These are phyloP conservation scores for Ramaria sp. DNA, from an alignment of 768 basidiomycete genomes.

Conservation along the genomic window DNA sequence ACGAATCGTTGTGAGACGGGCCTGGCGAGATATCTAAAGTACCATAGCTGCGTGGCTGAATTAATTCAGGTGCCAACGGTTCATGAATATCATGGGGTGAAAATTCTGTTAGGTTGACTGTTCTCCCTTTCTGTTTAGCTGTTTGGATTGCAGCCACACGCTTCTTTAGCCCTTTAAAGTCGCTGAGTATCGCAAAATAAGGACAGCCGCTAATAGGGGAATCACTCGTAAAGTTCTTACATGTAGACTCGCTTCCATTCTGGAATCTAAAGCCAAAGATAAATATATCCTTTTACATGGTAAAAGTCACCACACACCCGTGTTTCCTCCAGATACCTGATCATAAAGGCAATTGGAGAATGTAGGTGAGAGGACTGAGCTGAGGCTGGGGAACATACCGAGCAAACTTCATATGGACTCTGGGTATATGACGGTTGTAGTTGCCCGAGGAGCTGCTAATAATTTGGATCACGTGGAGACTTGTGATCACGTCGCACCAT, in stretches of 20 bases:
- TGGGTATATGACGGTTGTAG: background rate
- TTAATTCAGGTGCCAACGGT: background rate
- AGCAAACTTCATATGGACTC: conserved; percentile 47
- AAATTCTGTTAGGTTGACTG: background rate
- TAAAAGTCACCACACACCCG: conserved; percentile 31
- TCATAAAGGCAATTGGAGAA: background rate
- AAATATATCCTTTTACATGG: background rate
- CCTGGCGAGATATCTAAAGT: background rate
- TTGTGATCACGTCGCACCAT: background rate
- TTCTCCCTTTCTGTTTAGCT: conserved; percentile 10
- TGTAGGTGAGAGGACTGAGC: background rate
- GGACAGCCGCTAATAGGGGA: background rate
- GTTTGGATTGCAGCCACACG: conserved; percentile 45
- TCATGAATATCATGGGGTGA: background rate
- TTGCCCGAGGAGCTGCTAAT: background rate
- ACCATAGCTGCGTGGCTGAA: background rate
- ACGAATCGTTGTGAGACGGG: background rate
- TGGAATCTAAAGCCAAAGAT: conserved; percentile 35
- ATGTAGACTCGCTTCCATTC: conserved; percentile 70
- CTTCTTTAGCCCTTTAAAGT: conserved; percentile 65
- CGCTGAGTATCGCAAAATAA: conserved; percentile 27
- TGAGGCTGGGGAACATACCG: no score
- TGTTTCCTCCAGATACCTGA: conserved; percentile 58
- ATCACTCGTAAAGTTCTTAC: conserved; percentile 22
- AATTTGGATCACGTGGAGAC: background rate